These are phyloP conservation scores for Paraphaeosphaeria sporulosa DNA, from an alignment of 2,329 filamentous ascomycete species.

Conservation along the genomic window DNA sequence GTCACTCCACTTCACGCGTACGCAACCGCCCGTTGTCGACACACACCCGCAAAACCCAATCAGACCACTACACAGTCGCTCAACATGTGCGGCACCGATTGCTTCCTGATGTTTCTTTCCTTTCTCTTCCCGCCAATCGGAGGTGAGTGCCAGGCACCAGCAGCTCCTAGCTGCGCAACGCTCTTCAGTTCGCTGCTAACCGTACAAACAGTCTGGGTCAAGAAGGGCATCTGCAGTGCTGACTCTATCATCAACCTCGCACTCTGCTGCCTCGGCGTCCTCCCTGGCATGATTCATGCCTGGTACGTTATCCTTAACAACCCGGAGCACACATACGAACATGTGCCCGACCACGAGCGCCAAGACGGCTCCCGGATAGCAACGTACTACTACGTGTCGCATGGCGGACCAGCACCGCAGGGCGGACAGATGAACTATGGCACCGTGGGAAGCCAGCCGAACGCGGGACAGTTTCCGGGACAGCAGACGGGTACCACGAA, in stretches of 20 bases:
- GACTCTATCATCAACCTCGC: conserved; percentile 96
- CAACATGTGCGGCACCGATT: conserved; percentile 66
- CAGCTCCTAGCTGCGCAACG: conserved; percentile 9
- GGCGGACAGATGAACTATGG: conserved; percentile 45
- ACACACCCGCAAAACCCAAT: not conserved
- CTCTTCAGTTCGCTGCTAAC: conserved; percentile 4
- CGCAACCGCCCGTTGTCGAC: not conserved
- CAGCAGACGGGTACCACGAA: conserved; percentile 47
- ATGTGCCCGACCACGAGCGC: conserved; percentile 62
- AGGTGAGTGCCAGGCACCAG: conserved; percentile 51
- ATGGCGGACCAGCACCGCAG: conserved; percentile 31
- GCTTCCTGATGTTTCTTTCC: conserved; percentile 67
- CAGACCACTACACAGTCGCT: conserved; percentile 8
- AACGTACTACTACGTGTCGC: conserved; percentile 75
- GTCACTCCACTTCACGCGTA: conserved; percentile 5
- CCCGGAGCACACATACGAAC: conserved; percentile 78
- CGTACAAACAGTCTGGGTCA: conserved; percentile 82
- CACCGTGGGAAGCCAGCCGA: conserved; percentile 49
- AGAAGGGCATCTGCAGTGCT: conserved; percentile 88
- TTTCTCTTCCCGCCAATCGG: conserved; percentile 67
- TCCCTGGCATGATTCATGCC: conserved; percentile 90
- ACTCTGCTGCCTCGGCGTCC: conserved; percentile 67
- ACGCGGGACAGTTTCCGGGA: conserved; percentile 52
- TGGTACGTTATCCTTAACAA: conserved; percentile 98
- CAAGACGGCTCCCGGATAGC: conserved; percentile 67